Evolutionary conservation across 495 filamentous ascomycete genomes (phyloP).

Genomic region (Penicillium alfredii): DNA sequence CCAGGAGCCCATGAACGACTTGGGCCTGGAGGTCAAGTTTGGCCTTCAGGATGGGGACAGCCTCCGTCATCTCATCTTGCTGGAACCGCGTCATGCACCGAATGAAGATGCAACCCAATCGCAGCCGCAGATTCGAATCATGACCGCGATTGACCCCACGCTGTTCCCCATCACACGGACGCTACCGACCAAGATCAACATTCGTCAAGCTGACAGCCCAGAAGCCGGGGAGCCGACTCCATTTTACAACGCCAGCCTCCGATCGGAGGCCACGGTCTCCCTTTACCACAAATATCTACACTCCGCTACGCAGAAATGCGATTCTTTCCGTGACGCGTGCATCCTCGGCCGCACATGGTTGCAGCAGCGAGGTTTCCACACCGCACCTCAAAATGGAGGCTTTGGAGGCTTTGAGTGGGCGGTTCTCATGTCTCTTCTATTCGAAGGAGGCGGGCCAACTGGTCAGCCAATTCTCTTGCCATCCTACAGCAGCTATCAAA

Average conservation of each 20-base stretch:
- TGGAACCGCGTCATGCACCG: constrained; percentile 36
- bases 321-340: constrained; percentile 73
- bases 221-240: constrained; percentile 53
- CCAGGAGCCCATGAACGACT: constrained; percentile 42
- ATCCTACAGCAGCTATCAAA: constrained; percentile 83
- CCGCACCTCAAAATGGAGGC: constrained; percentile 64
- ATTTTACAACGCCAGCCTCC: constrained; percentile 82
- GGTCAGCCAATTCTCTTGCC: constrained; percentile 65
- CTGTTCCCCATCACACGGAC: constrained; percentile 66
- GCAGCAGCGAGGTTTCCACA: constrained; percentile 73
- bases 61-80: constrained; percentile 65
- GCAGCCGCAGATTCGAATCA: constrained; percentile 64
- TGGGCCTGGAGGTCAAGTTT: constrained; percentile 55
- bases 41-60: constrained; percentile 67
- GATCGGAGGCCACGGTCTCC: constrained; percentile 66
- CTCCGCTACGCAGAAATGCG: constrained; percentile 55
- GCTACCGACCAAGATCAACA: constrained; percentile 60
- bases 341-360: constrained; percentile 84
- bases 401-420: constrained; percentile 95
- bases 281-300: constrained; percentile 69
- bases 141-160: constrained; percentile 60
- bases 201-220: constrained; percentile 47
- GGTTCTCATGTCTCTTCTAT: constrained; percentile 66
- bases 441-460: constrained; percentile 66
- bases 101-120: constrained; percentile 24